Conservation (phyloP, 306 rosid species). For the Pyrus betulifolia region DNA sequence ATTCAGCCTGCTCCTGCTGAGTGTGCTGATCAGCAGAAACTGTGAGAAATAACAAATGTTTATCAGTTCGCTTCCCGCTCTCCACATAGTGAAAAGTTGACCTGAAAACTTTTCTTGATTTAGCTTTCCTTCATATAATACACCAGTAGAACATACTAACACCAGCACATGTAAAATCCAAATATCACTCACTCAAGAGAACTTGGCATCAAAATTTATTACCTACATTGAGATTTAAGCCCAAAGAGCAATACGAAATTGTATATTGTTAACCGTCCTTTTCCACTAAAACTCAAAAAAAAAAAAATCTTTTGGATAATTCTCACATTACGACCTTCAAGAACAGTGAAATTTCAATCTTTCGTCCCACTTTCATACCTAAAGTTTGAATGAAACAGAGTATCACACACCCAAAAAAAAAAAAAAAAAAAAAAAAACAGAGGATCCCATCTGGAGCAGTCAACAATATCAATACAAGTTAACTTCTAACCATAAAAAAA, state of each 20-base stretch:
- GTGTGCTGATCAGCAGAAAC: conserved; percentile 11
- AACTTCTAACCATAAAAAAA: not conserved
- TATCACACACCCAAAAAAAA: not conserved
- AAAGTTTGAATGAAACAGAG: not conserved
- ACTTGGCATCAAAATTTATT: not conserved
- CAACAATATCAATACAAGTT: not conserved
- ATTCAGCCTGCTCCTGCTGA: not conserved
- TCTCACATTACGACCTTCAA: no score
- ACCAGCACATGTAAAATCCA: not conserved
- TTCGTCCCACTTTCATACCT: no score
- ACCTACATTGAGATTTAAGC: not conserved
- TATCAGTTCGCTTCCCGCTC: not conserved
- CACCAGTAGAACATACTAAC: not conserved
- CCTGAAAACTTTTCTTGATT: not conserved
- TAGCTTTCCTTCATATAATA: not conserved
- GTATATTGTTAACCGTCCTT: not conserved
- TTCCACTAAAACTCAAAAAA: not conserved
- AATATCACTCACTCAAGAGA: not conserved
- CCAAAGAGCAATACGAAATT: not conserved
- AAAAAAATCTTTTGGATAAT: no score
- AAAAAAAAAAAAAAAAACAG: not conserved
- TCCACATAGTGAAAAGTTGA: not conserved
- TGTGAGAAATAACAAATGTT: conserved; percentile 2
- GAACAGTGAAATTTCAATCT: no score
- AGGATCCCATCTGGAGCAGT: not conserved